These are phyloP conservation scores for Echium plantagineum DNA, from an alignment of 257 asterid species.

Conservation along the genomic window DNA sequence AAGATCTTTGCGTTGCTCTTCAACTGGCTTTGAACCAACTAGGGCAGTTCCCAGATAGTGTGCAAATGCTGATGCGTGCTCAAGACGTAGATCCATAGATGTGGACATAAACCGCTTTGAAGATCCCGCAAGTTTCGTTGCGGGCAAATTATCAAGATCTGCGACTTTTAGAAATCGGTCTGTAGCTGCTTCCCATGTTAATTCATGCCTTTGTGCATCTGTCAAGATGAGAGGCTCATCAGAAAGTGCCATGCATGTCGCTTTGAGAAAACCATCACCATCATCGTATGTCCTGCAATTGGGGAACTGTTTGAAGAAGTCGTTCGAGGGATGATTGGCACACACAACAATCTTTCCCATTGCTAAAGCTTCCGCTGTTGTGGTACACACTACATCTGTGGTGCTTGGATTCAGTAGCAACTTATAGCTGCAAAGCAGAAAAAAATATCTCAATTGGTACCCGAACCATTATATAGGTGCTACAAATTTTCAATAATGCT, in stretches of 20 bases:
- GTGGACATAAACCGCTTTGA: constrained; percentile 52
- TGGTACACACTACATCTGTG: constrained; percentile 94
- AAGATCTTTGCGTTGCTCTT: constrained; percentile 60
- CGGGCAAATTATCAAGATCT: constrained; percentile 35
- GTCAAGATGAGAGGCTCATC: constrained; percentile 71
- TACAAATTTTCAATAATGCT: not conserved
- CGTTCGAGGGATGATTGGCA: constrained; percentile 91
- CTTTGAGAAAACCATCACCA: constrained; percentile 54
- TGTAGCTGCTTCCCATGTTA: constrained; percentile 97
- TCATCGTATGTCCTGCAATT: constrained; percentile 72
- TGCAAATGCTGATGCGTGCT: constrained; percentile 70
- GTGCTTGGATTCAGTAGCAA: constrained; percentile 95
- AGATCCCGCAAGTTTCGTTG: constrained; percentile 29
- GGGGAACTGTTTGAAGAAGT: constrained; percentile 91
- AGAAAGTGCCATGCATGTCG: constrained; percentile 48
- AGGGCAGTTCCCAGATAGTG: constrained; percentile 74
- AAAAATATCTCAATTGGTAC: not conserved
- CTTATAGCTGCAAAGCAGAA: constrained; percentile 47
- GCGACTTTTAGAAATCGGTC: constrained; percentile 70
- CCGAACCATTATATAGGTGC: not conserved
- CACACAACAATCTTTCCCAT: constrained; percentile 97
- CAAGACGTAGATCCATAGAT: constrained; percentile 56
- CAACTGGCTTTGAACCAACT: constrained; percentile 58
- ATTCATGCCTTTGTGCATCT: constrained; percentile 62
- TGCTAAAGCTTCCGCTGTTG: constrained; percentile 93